A percentile compares a stretch with the other conserved stretches of the same genome.
These are phyloP conservation scores for Xylaria sp. DNA, from an alignment of 2,329 filamentous ascomycete species.

Conservation along the genomic window DNA sequence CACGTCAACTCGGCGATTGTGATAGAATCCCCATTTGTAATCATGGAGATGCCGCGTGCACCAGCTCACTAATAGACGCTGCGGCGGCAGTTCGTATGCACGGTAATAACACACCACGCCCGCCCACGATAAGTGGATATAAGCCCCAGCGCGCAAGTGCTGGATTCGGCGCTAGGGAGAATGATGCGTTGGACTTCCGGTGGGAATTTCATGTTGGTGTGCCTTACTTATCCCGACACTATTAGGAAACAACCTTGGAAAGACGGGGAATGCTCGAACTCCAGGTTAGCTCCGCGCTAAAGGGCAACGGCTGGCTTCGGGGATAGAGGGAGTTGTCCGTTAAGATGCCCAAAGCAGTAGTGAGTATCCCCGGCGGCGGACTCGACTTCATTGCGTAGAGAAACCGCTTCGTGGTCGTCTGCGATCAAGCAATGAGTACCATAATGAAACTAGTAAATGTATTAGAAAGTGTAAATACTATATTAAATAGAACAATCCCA, in stretches of 20 bases:
- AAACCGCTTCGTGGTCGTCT: background rate
- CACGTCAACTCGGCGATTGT: constrained; percentile 2
- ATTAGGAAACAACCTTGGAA: background rate
- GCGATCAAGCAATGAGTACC: background rate
- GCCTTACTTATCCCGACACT: background rate
- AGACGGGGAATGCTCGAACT: background rate
- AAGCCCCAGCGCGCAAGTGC: background rate
- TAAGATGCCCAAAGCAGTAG: constrained; percentile 31
- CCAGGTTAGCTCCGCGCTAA: constrained; percentile 13
- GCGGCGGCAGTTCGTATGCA: background rate
- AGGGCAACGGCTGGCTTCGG: constrained; percentile 9
- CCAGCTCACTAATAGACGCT: background rate
- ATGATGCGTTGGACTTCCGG: background rate
- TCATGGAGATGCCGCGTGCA: background rate
- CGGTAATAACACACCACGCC: constrained; percentile 1
- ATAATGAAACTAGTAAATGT: background rate
- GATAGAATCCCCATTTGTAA: constrained; percentile 12
- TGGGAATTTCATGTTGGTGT: background rate
- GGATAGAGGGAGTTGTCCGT: constrained; percentile 12
- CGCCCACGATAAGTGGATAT: constrained; percentile 7
- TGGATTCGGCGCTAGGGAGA: background rate
- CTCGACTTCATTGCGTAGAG: background rate
- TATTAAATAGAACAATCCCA: constrained; percentile 3
- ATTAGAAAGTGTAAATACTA: background rate
- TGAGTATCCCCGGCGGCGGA: constrained; percentile 23